Base-by-base conservation (phyloP, 768 basidiomycete species). In the Saitozyma podzolica region DNA sequence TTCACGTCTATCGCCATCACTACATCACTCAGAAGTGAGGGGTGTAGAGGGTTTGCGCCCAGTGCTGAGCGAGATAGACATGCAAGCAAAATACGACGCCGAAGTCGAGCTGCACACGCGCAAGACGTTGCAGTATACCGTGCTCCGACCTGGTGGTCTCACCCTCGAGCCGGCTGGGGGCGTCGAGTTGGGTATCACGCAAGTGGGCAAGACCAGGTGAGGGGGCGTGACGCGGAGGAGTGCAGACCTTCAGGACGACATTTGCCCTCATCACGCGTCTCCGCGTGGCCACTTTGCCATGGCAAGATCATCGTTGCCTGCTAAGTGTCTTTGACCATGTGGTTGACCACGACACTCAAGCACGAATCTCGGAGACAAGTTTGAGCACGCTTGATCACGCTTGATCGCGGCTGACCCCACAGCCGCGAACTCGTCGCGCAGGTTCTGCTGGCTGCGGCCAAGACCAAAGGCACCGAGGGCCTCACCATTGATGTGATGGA, bases 141-240 rank as follows among this genome's bases (percentile, higher is more conserved):
- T 89, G 43, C 76, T 89, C 40, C 85, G 87, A 9, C 87, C 88
- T n/a, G 85, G 85, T n/a, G 68, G 67, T 2, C 74, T 89, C n/a
- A 82, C 76, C 0, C 81, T 86, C 54, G 80, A 82, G 2, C 80
- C 84, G 0, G 85, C 85, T 0, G 83, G 81, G 3, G 86, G 85
- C 0, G 84, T 82, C 0, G 69, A 79, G 41, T 79, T 88, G 50
- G 88, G 88, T 3, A 78, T 79, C 62, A 86, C 86, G 0, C 84
- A 84, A 66, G 49, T 87, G n/a, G 79, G 68, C 0, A 73, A 68
- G n/a, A 72, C 74, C 0, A 83, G 87, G 63, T 82, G 84, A 0
- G 87, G 29, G 29, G 29, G 29, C 29, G 29, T 29, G 51, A 53
- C 1, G 51, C 16, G n/a, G 29, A 1, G 3, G 29, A 16, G 51